Base-by-base conservation (phyloP, 1,139 yeast species). In the Scheffersomyces cryptocercus region DNA sequence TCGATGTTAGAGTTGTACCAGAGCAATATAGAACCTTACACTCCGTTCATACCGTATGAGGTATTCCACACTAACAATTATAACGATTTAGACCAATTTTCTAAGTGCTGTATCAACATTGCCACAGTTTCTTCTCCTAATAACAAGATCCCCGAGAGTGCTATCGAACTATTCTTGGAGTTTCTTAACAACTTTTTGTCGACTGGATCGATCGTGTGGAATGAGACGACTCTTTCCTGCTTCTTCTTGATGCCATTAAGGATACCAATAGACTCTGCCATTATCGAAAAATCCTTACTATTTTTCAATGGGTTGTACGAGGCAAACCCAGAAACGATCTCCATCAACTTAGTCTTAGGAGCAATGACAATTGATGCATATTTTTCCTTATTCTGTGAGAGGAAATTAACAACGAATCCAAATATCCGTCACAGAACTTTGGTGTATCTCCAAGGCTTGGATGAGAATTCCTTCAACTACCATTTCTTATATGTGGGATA, bases 311-410 rank as follows among this genome's bases (percentile, higher is more conserved):
- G 30, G 6, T 28, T 56, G 3, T 45, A 45, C 41, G 40, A 37
- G 12, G 24, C 29, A 5, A 29, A 42, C 3, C 20, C 34, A 10
- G 39, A 34, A 3, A 29, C 39, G 2, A 24, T 56, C 3, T 49
- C 58, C 1, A 39, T 42, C 2, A 48, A 51, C 33, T 41, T 58
- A 16, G 28, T 55, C 10, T 45, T 56, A 10, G 63, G 54, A 2
- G 62, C 57, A 0, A 30, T 56, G 15, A 50, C 57, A 35, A 53
- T 50, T 16, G 63, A 59, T 44, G 55, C 60, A 9, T 59, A 55
- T 54, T 39, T 43, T 35, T 40, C 58, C 3, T 40, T 58, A 28
- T 49, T 57, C 20, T 42, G 33, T 20, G 53, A 51, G n/a, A 11
- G 40, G 0, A 40, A 45, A 3, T 42, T 58, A n/a, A 37, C 50